Evolutionary conservation across 106 monocot species (phyloP).

Genomic region (Allium fistulosum): DNA sequence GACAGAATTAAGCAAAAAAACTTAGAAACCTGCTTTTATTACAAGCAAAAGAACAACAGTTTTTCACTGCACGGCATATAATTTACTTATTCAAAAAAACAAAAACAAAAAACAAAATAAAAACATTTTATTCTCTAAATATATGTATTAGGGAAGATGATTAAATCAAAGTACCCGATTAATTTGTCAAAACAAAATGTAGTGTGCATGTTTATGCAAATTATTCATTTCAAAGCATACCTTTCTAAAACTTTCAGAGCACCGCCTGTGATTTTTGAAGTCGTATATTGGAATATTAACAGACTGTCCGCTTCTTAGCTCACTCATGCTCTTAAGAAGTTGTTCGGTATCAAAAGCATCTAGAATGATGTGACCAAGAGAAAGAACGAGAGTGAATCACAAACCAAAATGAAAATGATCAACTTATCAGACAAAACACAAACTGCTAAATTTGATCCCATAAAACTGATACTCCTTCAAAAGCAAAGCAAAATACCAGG

Average conservation of each 20-base stretch:
- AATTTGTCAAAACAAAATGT: no score
- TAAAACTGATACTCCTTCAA: background rate
- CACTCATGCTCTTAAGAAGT: slow-evolving; percentile 78
- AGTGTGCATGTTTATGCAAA: no score
- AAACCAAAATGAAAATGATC: background rate
- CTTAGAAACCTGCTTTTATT: no score
- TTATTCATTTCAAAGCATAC: slow-evolving; percentile 23
- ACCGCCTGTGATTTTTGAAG: slow-evolving; percentile 83
- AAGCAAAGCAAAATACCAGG: slow-evolving; percentile 16
- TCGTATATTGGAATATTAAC: slow-evolving; percentile 98
- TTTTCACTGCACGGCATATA: no score
- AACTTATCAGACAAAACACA: background rate
- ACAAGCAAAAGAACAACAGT: no score
- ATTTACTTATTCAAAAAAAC: no score
- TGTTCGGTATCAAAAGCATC: slow-evolving; percentile 99
- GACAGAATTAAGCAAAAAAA: no score
- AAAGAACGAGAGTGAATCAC: background rate
- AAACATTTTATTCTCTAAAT: no score
- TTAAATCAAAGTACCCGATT: no score
- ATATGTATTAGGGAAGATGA: no score
- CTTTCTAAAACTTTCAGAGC: slow-evolving; percentile 84
- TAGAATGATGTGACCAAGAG: slow-evolving; percentile 21
- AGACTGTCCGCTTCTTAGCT: slow-evolving; percentile 66
- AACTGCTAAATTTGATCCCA: no score
- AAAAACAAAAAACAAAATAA: no score